phyloP scores from a whole-genome alignment of 495 filamentous ascomycete species.

The Penicillium lagena region DNA sequence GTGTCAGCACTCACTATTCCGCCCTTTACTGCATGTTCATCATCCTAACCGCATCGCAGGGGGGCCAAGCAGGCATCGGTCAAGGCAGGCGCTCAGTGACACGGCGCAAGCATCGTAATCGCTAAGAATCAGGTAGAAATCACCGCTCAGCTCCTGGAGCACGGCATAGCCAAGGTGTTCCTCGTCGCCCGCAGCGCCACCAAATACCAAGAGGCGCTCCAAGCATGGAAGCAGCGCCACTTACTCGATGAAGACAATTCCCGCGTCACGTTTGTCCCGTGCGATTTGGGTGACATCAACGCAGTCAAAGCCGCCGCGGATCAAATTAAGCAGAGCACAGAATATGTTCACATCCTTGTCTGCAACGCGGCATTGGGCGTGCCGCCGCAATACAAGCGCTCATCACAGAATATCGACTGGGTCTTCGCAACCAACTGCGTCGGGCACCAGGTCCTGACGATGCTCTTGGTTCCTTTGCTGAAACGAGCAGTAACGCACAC shows the following conservation, averaged over 20 bases:
- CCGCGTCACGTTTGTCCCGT: constrained; percentile 22
- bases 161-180: constrained; percentile 28
- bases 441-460: constrained; percentile 29
- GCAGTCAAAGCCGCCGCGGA: constrained; percentile 16
- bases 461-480: constrained; percentile 26
- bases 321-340: constrained; percentile 9
- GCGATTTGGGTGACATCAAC: constrained; percentile 25
- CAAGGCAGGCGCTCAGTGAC: constrained; percentile 6
- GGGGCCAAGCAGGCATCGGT: constrained; percentile 36
- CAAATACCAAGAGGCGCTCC: constrained; percentile 15
- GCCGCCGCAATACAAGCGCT: constrained; percentile 13
- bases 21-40: background rate
- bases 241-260: constrained; percentile 8
- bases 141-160: constrained; percentile 30
- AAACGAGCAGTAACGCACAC: constrained; percentile 6
- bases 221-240: constrained; percentile 15
- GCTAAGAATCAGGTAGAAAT: constrained; percentile 18
- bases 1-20: background rate
- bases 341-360: constrained; percentile 30
- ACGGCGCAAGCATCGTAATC: background rate
- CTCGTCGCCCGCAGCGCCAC: constrained; percentile 24
- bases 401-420: constrained; percentile 23
- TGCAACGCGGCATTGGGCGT: constrained; percentile 23
- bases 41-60: constrained; percentile 5
- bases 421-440: constrained; percentile 36